Conservation (phyloP, 805 yeast species). For the Millerago galiae region DNA sequence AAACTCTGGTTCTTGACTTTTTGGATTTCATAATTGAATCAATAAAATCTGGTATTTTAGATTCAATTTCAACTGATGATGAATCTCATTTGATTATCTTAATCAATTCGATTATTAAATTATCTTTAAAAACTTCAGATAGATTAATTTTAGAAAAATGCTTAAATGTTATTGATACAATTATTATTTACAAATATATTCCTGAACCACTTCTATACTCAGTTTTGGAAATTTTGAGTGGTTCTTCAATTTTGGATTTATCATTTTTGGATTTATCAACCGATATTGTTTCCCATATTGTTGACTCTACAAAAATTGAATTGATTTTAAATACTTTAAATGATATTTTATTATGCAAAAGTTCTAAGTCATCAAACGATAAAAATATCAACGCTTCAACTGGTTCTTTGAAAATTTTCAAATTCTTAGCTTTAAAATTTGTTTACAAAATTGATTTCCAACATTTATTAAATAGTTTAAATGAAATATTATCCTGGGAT, state of each 20-base stretch:
- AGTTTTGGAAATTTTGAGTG: constrained; percentile 40
- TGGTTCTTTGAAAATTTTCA: constrained; percentile 35
- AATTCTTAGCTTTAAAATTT: constrained; percentile 23
- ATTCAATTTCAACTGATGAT: constrained; percentile 20
- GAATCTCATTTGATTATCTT: constrained; percentile 26
- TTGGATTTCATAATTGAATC: constrained; percentile 37
- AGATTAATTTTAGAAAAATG: constrained; percentile 30
- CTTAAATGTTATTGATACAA: constrained; percentile 36
- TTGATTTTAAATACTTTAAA: constrained; percentile 10
- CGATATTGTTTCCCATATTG: constrained; percentile 33
- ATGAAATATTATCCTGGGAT: constrained; percentile 28
- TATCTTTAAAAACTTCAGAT: constrained; percentile 36
- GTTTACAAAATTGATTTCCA: constrained; percentile 24
- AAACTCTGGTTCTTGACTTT: constrained; percentile 18
- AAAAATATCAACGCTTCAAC: constrained; percentile 28
- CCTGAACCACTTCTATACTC: constrained; percentile 34
- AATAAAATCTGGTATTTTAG: constrained; percentile 34
- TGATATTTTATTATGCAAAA: constrained; percentile 14
- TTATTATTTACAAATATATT: constrained; percentile 39
- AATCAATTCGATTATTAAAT: constrained; percentile 28
- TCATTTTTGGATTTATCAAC: constrained; percentile 30
- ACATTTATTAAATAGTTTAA: constrained; percentile 29
- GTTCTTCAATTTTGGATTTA: constrained; percentile 32
- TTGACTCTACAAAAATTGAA: constrained; percentile 12
- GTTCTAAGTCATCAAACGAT: constrained; percentile 7